Conservation (phyloP, 1,139 yeast genomes). For the Suhomyces taliae region DNA sequence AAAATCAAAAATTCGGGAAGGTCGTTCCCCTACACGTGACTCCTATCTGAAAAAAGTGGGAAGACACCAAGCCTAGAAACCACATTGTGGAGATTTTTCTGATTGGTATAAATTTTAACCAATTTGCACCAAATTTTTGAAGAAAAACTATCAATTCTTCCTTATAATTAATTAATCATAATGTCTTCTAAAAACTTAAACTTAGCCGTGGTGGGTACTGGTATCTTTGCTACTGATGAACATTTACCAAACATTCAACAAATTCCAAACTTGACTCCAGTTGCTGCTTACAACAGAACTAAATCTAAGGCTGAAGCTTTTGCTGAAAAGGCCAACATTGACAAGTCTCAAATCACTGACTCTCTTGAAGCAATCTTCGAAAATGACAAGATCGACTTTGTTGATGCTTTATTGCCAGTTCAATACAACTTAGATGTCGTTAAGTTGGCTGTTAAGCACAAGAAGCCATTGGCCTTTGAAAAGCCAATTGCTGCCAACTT, state of each 20-base stretch:
- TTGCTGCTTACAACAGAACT: slow-evolving; percentile 80
- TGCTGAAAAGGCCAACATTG: slow-evolving; percentile 62
- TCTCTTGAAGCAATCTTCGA: slow-evolving; percentile 62
- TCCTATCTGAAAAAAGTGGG: no score
- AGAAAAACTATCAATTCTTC: no score
- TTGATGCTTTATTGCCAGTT: slow-evolving; percentile 86
- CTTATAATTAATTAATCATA: neutral
- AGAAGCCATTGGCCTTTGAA: slow-evolving; percentile 79
- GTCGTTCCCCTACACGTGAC: slow-evolving; percentile 5
- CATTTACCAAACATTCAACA: slow-evolving; percentile 75
- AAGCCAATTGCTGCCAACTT: slow-evolving; percentile 90
- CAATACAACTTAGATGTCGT: slow-evolving; percentile 72
- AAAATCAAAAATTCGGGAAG: slow-evolving; percentile 1
- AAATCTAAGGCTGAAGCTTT: slow-evolving; percentile 75
- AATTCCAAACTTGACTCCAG: slow-evolving; percentile 31
- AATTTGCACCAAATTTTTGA: no score
- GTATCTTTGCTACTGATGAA: slow-evolving; percentile 81
- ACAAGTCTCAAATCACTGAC: slow-evolving; percentile 56
- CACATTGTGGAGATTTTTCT: no score
- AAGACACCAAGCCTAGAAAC: no score
- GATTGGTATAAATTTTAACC: no score
- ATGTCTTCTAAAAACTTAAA: slow-evolving; percentile 32
- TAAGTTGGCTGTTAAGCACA: slow-evolving; percentile 61
- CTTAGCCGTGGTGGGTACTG: slow-evolving; percentile 85
- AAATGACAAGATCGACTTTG: slow-evolving; percentile 65